Evolutionary conservation across 768 basidiomycete genomes (phyloP).

Genomic region (Mycena maculata): DNA sequence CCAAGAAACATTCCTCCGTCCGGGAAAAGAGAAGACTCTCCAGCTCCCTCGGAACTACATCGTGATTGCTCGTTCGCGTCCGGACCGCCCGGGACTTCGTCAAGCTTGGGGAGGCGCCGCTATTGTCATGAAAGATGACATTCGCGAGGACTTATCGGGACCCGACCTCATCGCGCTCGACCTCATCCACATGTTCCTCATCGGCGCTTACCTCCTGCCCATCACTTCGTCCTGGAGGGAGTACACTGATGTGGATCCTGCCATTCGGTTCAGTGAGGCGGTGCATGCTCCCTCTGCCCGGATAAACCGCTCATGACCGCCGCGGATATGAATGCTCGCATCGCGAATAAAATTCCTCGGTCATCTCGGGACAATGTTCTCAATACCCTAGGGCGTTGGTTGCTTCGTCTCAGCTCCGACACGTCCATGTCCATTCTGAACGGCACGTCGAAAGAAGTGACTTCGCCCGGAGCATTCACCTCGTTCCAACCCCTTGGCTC

Average conservation of each 20-base stretch:
- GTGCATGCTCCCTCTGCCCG: background rate
- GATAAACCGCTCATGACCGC: background rate
- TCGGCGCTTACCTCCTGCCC: constrained; percentile 2
- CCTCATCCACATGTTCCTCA: background rate
- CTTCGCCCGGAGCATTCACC: background rate
- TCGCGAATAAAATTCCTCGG: background rate
- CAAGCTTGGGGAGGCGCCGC: constrained; percentile 1
- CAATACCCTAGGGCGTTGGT: background rate
- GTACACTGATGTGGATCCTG: background rate
- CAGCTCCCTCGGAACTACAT: background rate
- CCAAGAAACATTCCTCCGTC: constrained; percentile 4
- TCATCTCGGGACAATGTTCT: background rate
- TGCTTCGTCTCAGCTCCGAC: background rate
- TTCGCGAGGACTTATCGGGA: background rate
- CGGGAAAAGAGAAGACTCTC: background rate
- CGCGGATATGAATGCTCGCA: background rate
- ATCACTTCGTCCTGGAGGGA: background rate
- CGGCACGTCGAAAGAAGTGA: background rate
- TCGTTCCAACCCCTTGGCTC: constrained; percentile 3
- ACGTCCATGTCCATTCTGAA: background rate
- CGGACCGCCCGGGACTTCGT: background rate
- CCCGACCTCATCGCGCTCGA: constrained; percentile 12
- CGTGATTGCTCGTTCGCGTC: background rate
- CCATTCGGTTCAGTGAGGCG: background rate
- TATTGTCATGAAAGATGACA: background rate